A percentile compares a stretch with the other conserved stretches of the same genome.
Evolutionary conservation across 169 alveolate species (phyloP).

Genomic region (Plasmodium berghei): DNA sequence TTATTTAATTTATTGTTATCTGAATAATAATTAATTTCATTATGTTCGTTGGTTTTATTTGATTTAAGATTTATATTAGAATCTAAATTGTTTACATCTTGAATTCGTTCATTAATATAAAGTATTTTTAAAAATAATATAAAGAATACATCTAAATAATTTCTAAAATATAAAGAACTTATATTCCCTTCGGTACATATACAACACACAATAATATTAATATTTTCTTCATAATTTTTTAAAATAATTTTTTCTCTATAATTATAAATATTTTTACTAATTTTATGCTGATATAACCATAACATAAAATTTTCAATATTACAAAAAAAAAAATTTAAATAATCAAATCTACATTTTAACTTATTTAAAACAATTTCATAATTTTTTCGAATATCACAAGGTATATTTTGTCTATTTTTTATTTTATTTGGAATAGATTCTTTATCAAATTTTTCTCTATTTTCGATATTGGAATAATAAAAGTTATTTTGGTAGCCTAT

Average conservation of each 20-base stretch:
- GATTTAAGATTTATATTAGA: not conserved
- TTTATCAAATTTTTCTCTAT: too few species aligned
- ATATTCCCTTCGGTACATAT: constrained; percentile 74
- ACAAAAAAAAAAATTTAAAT: constrained; percentile 26
- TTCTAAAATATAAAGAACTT: constrained; percentile 35
- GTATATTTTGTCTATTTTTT: not conserved
- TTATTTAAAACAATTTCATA: constrained; percentile 17
- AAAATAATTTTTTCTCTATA: constrained; percentile 18
- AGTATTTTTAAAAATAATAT: constrained; percentile 39
- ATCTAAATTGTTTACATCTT: constrained; percentile 4
- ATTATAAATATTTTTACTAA: constrained; percentile 39
- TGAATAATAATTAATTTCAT: too few species aligned
- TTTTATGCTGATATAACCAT: constrained; percentile 58
- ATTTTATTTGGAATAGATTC: not conserved
- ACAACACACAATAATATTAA: constrained; percentile 45
- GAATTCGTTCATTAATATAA: constrained; percentile 39
- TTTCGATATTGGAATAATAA: too few species aligned
- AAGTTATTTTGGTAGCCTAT: too few species aligned
- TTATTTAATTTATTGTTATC: too few species aligned
- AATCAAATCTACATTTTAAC: constrained; percentile 50
- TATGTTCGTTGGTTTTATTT: too few species aligned
- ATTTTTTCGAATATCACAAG: not conserved
- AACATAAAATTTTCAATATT: constrained; percentile 46
- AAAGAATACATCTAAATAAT: constrained; percentile 66
- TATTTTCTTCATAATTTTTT: constrained; percentile 51